Conservation (phyloP, 495 filamentous ascomycete genomes). For the Evernia prunastri region DNA sequence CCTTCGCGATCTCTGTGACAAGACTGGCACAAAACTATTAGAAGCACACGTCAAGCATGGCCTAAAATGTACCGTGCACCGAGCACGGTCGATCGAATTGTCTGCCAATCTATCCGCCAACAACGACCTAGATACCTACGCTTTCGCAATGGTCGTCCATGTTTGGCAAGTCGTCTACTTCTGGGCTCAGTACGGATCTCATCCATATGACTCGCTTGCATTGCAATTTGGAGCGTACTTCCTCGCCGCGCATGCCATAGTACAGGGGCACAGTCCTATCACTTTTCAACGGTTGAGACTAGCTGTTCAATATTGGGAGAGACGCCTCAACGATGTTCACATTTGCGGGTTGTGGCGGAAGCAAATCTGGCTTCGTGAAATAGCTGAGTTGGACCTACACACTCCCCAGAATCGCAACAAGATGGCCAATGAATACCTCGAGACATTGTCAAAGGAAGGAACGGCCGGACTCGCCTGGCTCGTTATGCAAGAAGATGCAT, state of each 20-base stretch:
- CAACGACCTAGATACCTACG: neutral
- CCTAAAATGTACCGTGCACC: neutral
- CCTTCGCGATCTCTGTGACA: neutral
- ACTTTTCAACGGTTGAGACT: neutral
- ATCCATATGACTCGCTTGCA: neutral
- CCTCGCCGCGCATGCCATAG: neutral
- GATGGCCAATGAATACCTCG: neutral
- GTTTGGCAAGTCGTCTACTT: neutral
- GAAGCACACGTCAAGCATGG: neutral
- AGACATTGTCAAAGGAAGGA: neutral
- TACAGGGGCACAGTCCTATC: neutral
- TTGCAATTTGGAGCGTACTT: neutral
- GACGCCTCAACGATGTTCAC: neutral
- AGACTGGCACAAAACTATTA: neutral
- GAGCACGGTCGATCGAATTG: neutral
- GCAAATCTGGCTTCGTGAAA: neutral
- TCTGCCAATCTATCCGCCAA: neutral
- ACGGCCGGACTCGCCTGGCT: neutral
- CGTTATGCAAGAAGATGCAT: neutral
- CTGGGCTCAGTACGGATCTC: neutral
- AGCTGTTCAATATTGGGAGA: conserved; percentile 2
- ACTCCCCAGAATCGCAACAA: neutral
- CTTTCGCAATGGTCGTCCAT: neutral
- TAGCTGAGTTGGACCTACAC: neutral
- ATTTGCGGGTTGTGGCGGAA: neutral